Conservation (phyloP, 2,329 filamentous ascomycete species). For the Furcasterigmium furcatum region DNA sequence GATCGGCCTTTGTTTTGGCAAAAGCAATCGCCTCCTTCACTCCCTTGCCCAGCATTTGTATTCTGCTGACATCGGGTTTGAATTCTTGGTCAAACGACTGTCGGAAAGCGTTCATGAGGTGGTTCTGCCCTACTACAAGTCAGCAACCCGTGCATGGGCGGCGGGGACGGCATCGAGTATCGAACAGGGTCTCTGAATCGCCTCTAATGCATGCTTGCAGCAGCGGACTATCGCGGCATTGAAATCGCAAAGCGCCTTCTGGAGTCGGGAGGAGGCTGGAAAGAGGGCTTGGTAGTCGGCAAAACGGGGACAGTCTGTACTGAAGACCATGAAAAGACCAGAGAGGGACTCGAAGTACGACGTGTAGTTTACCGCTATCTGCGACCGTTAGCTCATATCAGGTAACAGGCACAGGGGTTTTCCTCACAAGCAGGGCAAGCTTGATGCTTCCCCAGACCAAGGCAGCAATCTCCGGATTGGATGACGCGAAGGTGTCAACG, state of each 20-base stretch:
- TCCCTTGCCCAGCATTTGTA: no score
- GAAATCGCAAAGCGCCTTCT: slow-evolving; percentile 27
- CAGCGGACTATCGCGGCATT: slow-evolving; percentile 29
- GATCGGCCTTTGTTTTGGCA: no score
- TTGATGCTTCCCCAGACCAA: slow-evolving; percentile 40
- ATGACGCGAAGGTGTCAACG: slow-evolving; percentile 31
- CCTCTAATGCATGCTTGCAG: slow-evolving; percentile 25
- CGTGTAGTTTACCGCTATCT: no score
- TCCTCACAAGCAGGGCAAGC: slow-evolving; percentile 30
- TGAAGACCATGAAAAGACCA: slow-evolving; percentile 30
- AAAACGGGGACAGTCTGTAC: slow-evolving; percentile 30
- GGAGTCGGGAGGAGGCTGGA: slow-evolving; percentile 25
- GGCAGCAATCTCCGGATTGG: slow-evolving; percentile 30
- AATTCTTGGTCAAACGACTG: slow-evolving; percentile 25
- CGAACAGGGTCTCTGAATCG: slow-evolving; percentile 20
- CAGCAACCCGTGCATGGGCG: not conserved
- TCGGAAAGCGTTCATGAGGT: slow-evolving; percentile 16
- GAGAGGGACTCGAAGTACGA: slow-evolving; percentile 36
- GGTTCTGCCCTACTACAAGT: slow-evolving; percentile 13
- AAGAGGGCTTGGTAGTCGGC: slow-evolving; percentile 31
- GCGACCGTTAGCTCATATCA: slow-evolving; percentile 6
- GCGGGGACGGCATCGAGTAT: not conserved
- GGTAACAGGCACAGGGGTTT: no score
- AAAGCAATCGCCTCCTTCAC: no score
- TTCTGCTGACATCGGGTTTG: no score